Evolutionary conservation across 148 eudicot species (phyloP).

Genomic region (Selenicereus undatus): DNA sequence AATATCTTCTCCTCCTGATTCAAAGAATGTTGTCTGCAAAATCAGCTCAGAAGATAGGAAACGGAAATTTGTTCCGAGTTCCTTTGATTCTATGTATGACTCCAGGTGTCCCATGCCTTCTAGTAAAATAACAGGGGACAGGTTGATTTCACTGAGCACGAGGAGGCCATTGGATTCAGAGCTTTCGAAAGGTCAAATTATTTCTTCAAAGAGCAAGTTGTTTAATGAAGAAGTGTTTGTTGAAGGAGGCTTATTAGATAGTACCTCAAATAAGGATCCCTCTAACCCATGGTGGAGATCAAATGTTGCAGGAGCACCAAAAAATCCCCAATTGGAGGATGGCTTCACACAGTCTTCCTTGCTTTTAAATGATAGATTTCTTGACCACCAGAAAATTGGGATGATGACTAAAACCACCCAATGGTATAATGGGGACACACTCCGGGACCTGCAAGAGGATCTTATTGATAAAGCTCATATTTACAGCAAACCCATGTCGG

Average conservation of each 20-base stretch:
- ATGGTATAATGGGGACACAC: conserved; percentile 22
- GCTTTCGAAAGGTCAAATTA: conserved; percentile 28
- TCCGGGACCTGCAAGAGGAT: conserved; percentile 38
- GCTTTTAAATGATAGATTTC: conserved; percentile 28
- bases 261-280: conserved; percentile 23
- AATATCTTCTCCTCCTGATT: conserved; percentile 72
- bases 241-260: conserved; percentile 28
- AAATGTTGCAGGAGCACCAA: conserved; percentile 22
- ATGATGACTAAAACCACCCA: conserved; percentile 24
- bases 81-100: conserved; percentile 33
- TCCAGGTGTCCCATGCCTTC: conserved; percentile 26
- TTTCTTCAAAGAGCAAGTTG: conserved; percentile 25
- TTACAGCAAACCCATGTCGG: conserved; percentile 30
- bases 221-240: conserved; percentile 30
- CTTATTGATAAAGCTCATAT: conserved; percentile 66
- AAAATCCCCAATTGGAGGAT: conserved; percentile 27
- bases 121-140: conserved; percentile 29
- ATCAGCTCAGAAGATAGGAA: conserved; percentile 45
- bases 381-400: conserved; percentile 29
- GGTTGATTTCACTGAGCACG: conserved; percentile 24
- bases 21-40: conserved; percentile 37
- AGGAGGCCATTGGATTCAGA: conserved; percentile 34
- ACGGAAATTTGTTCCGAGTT: conserved; percentile 29
- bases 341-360: conserved; percentile 27
- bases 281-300: conserved; percentile 25